Evolutionary conservation across 2,329 filamentous ascomycete species (phyloP), one percentile per base, ranked within the genome.

Genomic region (Ceratocystis albifundus): DNA sequence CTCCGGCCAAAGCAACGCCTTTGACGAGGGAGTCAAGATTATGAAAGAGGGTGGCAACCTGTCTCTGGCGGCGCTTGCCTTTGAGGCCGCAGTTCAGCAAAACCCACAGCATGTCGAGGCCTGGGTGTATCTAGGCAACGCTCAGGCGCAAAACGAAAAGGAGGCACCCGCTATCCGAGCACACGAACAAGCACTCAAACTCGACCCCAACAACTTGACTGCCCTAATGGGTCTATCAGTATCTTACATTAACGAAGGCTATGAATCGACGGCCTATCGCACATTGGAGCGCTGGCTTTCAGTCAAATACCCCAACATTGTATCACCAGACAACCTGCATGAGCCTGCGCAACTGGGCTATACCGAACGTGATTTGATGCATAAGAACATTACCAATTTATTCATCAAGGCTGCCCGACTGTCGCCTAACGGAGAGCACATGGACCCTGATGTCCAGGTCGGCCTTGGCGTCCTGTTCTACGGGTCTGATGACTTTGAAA

Each of bases 401-500:
- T 99, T 96, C 77, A 96, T 99, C 73, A 80, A 87, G 74, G 94
- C 94, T 0, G 94, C 94, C 0, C 92, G 96, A 72, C 84, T 96
- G 62, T 94, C 90, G 36, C 94, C 94, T 0, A 87, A 90, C 62
- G 94, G 93, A 68, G 90, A 91, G 72, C 90, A 94, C 72, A 97
- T 99, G 89, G 95, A 99, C 73, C 94, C 94, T 0, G 94, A 99
- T 74, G 94, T 99, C 6, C 95, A 99, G 77, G 94, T 99, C 67
- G 94, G 94, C 0, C 82, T 99, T 1, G 95, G 95, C 45, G 94
- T 99, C 3, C 83, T 99, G 17, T 97, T 99, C 79, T 99, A 99
- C 77, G 94, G 93, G 64, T 91, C 90, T 36, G 94, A 99, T 76
- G 93, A 97, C 74, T 97, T 96, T 78, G 90, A 94, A 74, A 99